Evolutionary conservation across 164 flowering plant genomes (phyloP).

Genomic region (Amborella trichopoda): DNA sequence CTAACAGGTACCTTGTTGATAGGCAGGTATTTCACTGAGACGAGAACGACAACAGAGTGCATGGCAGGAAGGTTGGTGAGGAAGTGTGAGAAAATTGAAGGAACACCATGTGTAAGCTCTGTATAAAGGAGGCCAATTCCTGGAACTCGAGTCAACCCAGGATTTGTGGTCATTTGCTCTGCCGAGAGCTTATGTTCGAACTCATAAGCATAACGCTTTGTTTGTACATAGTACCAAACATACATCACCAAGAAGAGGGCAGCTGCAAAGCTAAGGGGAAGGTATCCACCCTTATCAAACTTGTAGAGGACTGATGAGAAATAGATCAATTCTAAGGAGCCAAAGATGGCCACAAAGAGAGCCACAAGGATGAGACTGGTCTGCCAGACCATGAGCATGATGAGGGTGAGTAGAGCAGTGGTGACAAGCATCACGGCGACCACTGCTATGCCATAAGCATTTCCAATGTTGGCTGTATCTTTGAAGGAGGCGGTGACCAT

Average conservation of each 20-base stretch:
- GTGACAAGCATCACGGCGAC: slow-evolving; percentile 16
- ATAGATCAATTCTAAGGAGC: slow-evolving; percentile 13
- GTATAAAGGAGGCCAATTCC: slow-evolving; percentile 17
- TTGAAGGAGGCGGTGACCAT: slow-evolving; percentile 12
- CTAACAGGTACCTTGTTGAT: slow-evolving; percentile 13
- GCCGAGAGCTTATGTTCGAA: slow-evolving; percentile 12
- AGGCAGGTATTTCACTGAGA: slow-evolving; percentile 15
- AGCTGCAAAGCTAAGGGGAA: slow-evolving; percentile 17
- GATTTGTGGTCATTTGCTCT: slow-evolving; percentile 5
- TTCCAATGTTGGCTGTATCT: slow-evolving; percentile 13
- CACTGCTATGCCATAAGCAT: slow-evolving; percentile 21
- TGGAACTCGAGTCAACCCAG: slow-evolving; percentile 14
- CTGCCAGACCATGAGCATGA: slow-evolving; percentile 18
- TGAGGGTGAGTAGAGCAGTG: slow-evolving; percentile 9
- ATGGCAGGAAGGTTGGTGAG: slow-evolving; percentile 17
- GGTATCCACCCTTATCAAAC: slow-evolving; percentile 17
- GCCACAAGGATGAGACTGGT: slow-evolving; percentile 7
- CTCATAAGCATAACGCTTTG: slow-evolving; percentile 11
- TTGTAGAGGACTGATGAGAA: slow-evolving; percentile 18
- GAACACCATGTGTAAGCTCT: slow-evolving; percentile 13
- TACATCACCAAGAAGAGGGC: slow-evolving; percentile 10
- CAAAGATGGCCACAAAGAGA: slow-evolving; percentile 7
- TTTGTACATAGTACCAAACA: slow-evolving; percentile 18
- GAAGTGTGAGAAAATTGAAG: slow-evolving; percentile 16
- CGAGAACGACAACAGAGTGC: slow-evolving; percentile 20